Evolutionary conservation across 805 yeast genomes (phyloP).

Genomic region (Wickerhamomyces chaumierensis): DNA sequence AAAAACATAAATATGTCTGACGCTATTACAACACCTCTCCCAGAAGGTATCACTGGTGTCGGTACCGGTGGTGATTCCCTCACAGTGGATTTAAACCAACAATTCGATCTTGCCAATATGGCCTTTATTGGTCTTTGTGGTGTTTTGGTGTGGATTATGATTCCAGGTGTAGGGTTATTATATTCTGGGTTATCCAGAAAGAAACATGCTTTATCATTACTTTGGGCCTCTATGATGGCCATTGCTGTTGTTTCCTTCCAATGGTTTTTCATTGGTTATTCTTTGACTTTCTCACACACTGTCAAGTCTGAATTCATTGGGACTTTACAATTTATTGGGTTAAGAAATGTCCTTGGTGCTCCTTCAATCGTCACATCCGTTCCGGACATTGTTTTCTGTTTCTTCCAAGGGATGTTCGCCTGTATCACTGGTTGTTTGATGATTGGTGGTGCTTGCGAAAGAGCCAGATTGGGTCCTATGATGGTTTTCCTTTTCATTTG

Average conservation of each 20-base stretch:
- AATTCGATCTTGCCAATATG: conserved; percentile 67
- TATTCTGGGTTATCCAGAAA: conserved; percentile 92
- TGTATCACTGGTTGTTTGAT: conserved; percentile 83
- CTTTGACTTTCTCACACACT: conserved; percentile 70
- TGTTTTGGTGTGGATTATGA: conserved; percentile 86
- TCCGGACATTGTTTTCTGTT: conserved; percentile 87
- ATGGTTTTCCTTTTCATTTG: conserved; percentile 88
- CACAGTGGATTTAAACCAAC: conserved; percentile 57
- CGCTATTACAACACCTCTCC: conserved; percentile 12
- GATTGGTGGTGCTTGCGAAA: conserved; percentile 97
- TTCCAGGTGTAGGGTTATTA: conserved; percentile 89
- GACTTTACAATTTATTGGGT: conserved; percentile 66
- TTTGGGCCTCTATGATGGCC: conserved; percentile 93
- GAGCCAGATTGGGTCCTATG: conserved; percentile 94
- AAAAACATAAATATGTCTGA: conserved; percentile 16
- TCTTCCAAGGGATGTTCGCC: conserved; percentile 96
- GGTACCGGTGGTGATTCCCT: conserved; percentile 79
- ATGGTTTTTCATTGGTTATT: conserved; percentile 98
- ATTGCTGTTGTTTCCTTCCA: conserved; percentile 77
- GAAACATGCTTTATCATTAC: conserved; percentile 85
- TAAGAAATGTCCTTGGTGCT: conserved; percentile 74
- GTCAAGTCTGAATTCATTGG: conserved; percentile 63
- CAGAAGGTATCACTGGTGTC: conserved; percentile 37
- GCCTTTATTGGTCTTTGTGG: conserved; percentile 76
- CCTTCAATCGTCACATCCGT: conserved; percentile 54